phyloP scores from a whole-genome alignment of 768 basidiomycete genomes.

The Chlorophyllum brunneum region DNA sequence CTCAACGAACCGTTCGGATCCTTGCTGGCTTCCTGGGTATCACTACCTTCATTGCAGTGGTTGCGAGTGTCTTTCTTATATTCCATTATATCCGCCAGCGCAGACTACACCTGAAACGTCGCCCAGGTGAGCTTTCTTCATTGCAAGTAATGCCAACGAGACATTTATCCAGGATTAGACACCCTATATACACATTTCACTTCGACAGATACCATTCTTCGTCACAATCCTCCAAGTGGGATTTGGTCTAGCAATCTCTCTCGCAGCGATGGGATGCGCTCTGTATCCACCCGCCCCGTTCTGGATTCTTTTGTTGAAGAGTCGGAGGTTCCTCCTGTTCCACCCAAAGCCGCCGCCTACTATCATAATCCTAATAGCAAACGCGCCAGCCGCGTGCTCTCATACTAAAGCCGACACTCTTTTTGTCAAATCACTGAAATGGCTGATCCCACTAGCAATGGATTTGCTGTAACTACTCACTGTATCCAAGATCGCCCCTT shows the following conservation, averaged over 20 bases:
- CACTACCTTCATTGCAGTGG: conserved; percentile 12
- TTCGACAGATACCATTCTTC: conserved; percentile 34
- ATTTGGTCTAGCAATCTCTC: conserved; percentile 24
- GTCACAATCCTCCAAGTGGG: conserved; percentile 21
- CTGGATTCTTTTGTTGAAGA: background rate
- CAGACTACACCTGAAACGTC: conserved; percentile 7
- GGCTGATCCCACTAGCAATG: too few species aligned
- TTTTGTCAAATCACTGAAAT: too few species aligned
- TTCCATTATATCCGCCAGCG: background rate
- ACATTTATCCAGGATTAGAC: conserved; percentile 16
- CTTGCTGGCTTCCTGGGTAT: conserved; percentile 12
- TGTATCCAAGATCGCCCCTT: too few species aligned
- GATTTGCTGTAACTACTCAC: too few species aligned
- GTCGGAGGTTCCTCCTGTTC: conserved; percentile 19
- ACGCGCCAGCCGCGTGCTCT: too few species aligned
- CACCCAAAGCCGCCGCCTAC: conserved; percentile 20
- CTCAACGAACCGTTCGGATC: conserved; percentile 6
- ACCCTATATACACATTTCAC: conserved; percentile 34
- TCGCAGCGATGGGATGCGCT: conserved; percentile 19
- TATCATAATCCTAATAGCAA: too few species aligned
- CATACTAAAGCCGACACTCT: too few species aligned
- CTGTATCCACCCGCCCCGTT: conserved; percentile 4
- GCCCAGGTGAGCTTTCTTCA: conserved; percentile 20
- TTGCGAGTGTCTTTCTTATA: background rate
- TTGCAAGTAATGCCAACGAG: background rate